Conservation (phyloP, 495 filamentous ascomycete species). For the Aspergillus cavernicola region DNA sequence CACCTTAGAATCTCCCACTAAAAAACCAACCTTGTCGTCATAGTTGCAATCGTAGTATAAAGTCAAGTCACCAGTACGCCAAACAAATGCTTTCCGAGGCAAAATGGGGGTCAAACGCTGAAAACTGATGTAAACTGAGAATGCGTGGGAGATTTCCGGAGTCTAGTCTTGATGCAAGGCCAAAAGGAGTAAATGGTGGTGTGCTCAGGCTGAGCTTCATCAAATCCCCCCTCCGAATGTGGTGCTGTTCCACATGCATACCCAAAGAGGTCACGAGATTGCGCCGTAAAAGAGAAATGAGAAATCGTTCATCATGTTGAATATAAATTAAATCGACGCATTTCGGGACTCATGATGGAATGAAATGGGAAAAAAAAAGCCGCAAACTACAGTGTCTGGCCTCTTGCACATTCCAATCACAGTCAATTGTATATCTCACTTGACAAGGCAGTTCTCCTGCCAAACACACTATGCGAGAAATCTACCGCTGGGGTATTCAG, state of each 20-base stretch:
- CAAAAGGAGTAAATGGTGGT: not conserved
- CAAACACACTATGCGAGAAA: too few species aligned
- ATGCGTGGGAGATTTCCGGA: not conserved
- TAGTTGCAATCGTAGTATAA: constrained; percentile 3
- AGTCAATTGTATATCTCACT: too few species aligned
- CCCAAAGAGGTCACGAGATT: not conserved
- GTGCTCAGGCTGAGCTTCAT: not conserved
- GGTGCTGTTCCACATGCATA: not conserved
- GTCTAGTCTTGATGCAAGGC: not conserved
- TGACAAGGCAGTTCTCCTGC: too few species aligned
- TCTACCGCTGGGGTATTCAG: too few species aligned
- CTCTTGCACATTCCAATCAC: too few species aligned
- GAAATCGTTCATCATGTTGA: not conserved
- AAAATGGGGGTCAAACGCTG: constrained; percentile 1
- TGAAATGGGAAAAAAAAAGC: too few species aligned
- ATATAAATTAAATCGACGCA: not conserved
- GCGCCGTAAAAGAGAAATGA: not conserved
- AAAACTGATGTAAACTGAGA: too few species aligned
- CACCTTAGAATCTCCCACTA: not conserved
- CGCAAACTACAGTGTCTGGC: too few species aligned
- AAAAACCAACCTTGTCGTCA: not conserved
- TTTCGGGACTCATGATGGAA: not conserved
- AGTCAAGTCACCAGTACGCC: constrained; percentile 4
- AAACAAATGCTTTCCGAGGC: constrained; percentile 5
- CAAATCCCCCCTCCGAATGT: not conserved